Conservation (phyloP, 306 rosid species). For the Phaseolus lunatus region DNA sequence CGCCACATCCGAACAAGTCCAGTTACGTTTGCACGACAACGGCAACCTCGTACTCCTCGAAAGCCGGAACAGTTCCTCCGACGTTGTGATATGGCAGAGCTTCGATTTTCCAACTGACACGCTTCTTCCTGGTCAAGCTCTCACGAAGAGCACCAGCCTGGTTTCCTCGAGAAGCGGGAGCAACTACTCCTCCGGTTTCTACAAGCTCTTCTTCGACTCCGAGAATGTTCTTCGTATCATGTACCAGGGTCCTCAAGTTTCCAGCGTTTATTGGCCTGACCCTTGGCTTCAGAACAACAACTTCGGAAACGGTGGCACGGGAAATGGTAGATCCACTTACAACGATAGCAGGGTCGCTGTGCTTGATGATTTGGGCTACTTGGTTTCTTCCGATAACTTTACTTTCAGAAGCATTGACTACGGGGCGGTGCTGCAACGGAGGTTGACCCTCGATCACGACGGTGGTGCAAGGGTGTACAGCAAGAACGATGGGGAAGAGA, state of each 20-base stretch:
- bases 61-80: not conserved
- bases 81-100: slow-evolving; percentile 16
- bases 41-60: slow-evolving; percentile 27
- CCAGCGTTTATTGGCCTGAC: slow-evolving; percentile 31
- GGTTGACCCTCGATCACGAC: slow-evolving; percentile 37
- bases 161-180: not conserved
- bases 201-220: slow-evolving; percentile 29
- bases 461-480: slow-evolving; percentile 35
- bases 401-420: not conserved
- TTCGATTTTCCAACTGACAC: slow-evolving; percentile 39
- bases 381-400: slow-evolving; percentile 28
- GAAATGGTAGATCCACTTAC: slow-evolving; percentile 14
- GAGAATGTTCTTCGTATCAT: slow-evolving; percentile 33
- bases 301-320: not conserved
- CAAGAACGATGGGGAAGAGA: not conserved
- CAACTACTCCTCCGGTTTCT: slow-evolving; percentile 28
- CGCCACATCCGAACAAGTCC: not conserved
- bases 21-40: not conserved
- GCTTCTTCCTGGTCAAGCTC: slow-evolving; percentile 14
- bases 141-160: not conserved
- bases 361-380: not conserved
- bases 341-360: slow-evolving; percentile 10
- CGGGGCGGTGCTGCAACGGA: not conserved
- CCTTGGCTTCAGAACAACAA: slow-evolving; percentile 23
- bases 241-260: not conserved